Evolutionary conservation across 2,329 filamentous ascomycete genomes (phyloP).

Genomic region (Aquanectria penicillioides): DNA sequence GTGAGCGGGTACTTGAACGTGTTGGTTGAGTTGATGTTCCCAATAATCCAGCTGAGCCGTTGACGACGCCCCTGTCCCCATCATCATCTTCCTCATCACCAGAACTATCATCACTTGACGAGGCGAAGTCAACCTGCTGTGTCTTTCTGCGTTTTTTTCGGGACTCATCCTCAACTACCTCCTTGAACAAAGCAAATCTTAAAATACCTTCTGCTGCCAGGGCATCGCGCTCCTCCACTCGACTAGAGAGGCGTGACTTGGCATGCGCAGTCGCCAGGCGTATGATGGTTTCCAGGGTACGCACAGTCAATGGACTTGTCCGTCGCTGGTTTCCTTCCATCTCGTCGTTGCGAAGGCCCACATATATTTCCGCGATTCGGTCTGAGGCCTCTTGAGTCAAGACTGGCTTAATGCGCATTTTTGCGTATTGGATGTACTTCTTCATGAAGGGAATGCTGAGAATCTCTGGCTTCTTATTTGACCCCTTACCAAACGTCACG

Average conservation of each 20-base stretch:
- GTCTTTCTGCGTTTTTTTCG: slow-evolving; percentile 85
- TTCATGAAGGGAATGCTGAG: slow-evolving; percentile 98
- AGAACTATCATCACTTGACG: slow-evolving; percentile 61
- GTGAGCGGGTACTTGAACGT: slow-evolving; percentile 36
- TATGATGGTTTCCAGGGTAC: slow-evolving; percentile 97
- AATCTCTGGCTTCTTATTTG: slow-evolving; percentile 83
- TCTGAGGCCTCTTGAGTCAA: slow-evolving; percentile 92
- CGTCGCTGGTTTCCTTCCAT: slow-evolving; percentile 93
- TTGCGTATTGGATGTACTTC: slow-evolving; percentile 99
- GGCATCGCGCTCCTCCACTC: slow-evolving; percentile 91
- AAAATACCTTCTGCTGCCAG: slow-evolving; percentile 88
- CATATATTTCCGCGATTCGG: slow-evolving; percentile 91
- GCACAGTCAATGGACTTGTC: slow-evolving; percentile 94
- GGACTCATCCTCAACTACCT: slow-evolving; percentile 83
- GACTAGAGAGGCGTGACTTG: slow-evolving; percentile 86
- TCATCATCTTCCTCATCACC: slow-evolving; percentile 68
- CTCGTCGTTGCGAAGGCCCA: slow-evolving; percentile 93
- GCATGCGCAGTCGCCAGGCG: slow-evolving; percentile 96
- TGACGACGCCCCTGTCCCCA: too few species aligned
- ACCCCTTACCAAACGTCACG: slow-evolving; percentile 76
- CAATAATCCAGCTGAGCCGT: slow-evolving; percentile 43
- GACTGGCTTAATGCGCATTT: slow-evolving; percentile 87
- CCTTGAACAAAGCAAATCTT: slow-evolving; percentile 96
- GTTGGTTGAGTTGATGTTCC: slow-evolving; percentile 43
- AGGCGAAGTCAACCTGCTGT: slow-evolving; percentile 66